Conservation (phyloP, 176 grass and related monocot species). For the Cenchrus fungigraminus region DNA sequence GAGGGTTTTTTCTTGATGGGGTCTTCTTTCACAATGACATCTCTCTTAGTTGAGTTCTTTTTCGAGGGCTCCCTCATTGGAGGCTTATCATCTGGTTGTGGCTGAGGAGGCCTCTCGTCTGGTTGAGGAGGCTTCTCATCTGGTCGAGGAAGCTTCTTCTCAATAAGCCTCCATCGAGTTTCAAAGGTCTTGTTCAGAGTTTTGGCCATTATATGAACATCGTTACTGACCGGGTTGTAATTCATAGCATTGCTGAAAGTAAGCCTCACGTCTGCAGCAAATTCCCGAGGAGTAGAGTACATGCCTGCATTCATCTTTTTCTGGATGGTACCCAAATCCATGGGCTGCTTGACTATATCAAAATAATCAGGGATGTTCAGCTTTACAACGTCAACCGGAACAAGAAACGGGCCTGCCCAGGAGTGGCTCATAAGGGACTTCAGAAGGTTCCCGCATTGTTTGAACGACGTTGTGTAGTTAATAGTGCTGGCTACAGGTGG, state of each 20-base stretch:
- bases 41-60: constrained; percentile 47
- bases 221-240: constrained; percentile 78
- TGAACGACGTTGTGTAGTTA: constrained; percentile 59
- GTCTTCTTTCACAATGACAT: constrained; percentile 45
- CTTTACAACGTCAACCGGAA: constrained; percentile 76
- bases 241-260: constrained; percentile 85
- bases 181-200: constrained; percentile 81
- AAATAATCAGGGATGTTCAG: constrained; percentile 94
- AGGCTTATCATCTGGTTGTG: constrained; percentile 13
- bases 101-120: constrained; percentile 33
- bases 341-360: constrained; percentile 78
- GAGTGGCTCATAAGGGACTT: constrained; percentile 71
- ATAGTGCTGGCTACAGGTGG: constrained; percentile 50
- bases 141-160: constrained; percentile 68
- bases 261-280: constrained; percentile 85
- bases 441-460: constrained; percentile 78
- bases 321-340: constrained; percentile 93
- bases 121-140: constrained; percentile 37
- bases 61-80: constrained; percentile 35
- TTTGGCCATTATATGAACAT: constrained; percentile 85
- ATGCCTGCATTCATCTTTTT: constrained; percentile 63
- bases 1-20: constrained; percentile 43
- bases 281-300: constrained; percentile 71
- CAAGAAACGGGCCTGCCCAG: constrained; percentile 64
- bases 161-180: constrained; percentile 81